Evolutionary conservation across 192 early-diverging fungal genomes (phyloP).

Genomic region (Coemansia sp.): DNA sequence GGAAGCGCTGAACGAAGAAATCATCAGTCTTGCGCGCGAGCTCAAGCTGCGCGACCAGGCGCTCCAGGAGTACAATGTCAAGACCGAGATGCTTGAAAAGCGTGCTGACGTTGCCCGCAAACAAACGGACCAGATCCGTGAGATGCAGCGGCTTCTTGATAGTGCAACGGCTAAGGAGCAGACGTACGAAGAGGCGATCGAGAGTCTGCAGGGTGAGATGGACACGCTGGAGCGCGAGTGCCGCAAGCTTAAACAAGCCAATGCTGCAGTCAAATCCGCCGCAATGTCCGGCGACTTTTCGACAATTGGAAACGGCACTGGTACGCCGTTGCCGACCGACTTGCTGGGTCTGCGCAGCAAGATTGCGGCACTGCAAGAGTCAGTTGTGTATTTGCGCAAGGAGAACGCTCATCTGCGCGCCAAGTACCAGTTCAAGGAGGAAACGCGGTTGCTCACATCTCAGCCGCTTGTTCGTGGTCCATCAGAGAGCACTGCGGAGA

Average conservation of each 20-base stretch:
- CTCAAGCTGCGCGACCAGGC: conserved; percentile 79
- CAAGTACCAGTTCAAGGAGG: conserved; percentile 29
- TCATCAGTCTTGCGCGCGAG: conserved; percentile 76
- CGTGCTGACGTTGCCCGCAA: conserved; percentile 68
- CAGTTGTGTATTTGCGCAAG: conserved; percentile 71
- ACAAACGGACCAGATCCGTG: conserved; percentile 63
- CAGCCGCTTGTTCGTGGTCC: conserved; percentile 10
- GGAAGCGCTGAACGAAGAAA: conserved; percentile 74
- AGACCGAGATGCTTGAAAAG: conserved; percentile 82
- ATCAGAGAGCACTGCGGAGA: not conserved
- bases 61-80: conserved; percentile 72
- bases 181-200: conserved; percentile 74
- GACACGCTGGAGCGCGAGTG: conserved; percentile 71
- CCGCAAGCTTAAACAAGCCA: conserved; percentile 54
- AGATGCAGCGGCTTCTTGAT: conserved; percentile 62
- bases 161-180: conserved; percentile 62
- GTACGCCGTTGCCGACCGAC: conserved; percentile 30
- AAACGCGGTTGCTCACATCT: conserved; percentile 2
- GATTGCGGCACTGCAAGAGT: conserved; percentile 62
- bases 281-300: conserved; percentile 17
- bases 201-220: conserved; percentile 67
- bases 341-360: conserved; percentile 60
- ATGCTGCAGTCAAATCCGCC: conserved; percentile 31
- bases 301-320: conserved; percentile 14
- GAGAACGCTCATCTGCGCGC: conserved; percentile 84